Conservation (phyloP, 148 eudicot species). For the Rhododendron henanense region DNA sequence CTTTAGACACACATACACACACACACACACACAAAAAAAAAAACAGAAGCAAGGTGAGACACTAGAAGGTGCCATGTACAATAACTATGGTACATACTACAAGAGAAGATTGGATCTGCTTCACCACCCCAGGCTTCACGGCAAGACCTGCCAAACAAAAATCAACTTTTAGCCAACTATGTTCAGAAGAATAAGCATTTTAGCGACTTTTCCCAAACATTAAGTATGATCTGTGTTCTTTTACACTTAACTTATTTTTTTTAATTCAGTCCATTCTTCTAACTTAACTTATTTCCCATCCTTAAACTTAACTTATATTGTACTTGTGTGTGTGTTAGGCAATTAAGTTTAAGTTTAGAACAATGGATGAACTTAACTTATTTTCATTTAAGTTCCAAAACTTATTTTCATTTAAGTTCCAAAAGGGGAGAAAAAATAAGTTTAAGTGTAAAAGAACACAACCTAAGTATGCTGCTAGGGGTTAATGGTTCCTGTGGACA, state of each 20-base stretch:
- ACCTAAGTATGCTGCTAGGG: not conserved
- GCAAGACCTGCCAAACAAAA: slow-evolving; percentile 64
- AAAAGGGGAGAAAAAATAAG: too few species aligned
- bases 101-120: slow-evolving; percentile 59
- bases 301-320: too few species aligned
- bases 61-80: not conserved
- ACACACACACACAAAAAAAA: not conserved
- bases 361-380: too few species aligned
- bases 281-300: too few species aligned
- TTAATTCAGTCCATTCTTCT: too few species aligned
- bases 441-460: too few species aligned
- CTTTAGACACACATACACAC: not conserved
- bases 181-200: not conserved
- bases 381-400: too few species aligned
- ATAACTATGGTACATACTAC: slow-evolving; percentile 41
- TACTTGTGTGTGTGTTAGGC: too few species aligned
- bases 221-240: not conserved
- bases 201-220: not conserved
- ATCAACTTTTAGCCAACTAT: slow-evolving; percentile 3
- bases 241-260: too few species aligned
- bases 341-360: too few species aligned
- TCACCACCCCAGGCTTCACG: slow-evolving; percentile 78
- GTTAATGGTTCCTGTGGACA: not conserved
- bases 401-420: too few species aligned
- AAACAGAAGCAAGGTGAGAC: not conserved